Evolutionary conservation across 768 basidiomycete genomes (phyloP), one percentile per base, ranked within the genome.

Genomic region (Pleurotus djamor): DNA sequence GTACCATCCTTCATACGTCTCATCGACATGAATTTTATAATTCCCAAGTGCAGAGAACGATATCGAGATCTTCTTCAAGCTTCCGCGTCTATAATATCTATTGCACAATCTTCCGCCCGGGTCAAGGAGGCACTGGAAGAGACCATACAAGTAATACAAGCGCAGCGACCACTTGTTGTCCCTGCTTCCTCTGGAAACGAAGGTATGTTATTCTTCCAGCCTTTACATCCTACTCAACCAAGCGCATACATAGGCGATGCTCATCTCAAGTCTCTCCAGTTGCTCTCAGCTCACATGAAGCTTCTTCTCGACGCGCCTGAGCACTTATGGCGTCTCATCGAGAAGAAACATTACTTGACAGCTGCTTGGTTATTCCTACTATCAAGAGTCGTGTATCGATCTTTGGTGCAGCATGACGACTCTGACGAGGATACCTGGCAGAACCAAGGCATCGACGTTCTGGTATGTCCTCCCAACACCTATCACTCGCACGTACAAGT

Each of bases 241-340:
- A 28, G 7, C 43, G 50, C 55, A 62, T 48, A 58, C 48, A 17
- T 41, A 35, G 35, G 65, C 91, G 92, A 93, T 67, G 72, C 80
- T 32, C 87, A 91, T 65, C 69, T 94, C 32, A 83, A 82, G 59
- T 76, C 82, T 10, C 66, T 94, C 44, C 92, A 93, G 64, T 73
- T 85, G 6, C 80, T 95, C 14, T 89, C 94, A 32, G 92, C 93
- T 0, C 93, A 96, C 67, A 80, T 97, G 66, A 96, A 96, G 70
- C 74, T 97, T n/a, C 80, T 97, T 14, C 74, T 97, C 5, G 95
- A 97, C 72, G 88, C 92, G 7, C 94, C 95, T 5, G 95, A 97
- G 70, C 88, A 94, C 72, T 72, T 97, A 17, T 97, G 95, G 91
- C 82, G 91, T 3, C 78, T 95, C 56, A 83, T 96, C 59, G 92